Evolutionary conservation across 805 yeast species (phyloP), one percentile per base, ranked within the genome.

Genomic region (Pichia rugopelliculosa): DNA sequence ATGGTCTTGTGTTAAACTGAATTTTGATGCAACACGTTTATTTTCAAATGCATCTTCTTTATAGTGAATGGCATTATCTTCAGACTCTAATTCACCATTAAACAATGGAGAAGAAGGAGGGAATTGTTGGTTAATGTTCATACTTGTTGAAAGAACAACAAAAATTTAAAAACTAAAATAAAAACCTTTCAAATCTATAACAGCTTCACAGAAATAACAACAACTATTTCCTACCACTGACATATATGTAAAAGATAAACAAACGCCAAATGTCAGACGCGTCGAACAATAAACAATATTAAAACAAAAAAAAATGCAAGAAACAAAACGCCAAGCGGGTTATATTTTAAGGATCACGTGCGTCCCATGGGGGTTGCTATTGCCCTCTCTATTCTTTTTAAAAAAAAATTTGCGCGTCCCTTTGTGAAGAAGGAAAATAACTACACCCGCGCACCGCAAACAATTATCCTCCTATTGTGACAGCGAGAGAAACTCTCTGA

Each of bases 31-130:
- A 30, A n/a, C 18, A n/a, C 10, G 10, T 30, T 30, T 30, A 3
- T 30, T 15, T 15, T 15, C 36, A 23, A 38, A 38, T 3, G 20
- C 24, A 25, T 42, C 37, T 17, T 30, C 18, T 10, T 30, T 30
- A n/a, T 30, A 30, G n/a, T 30, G 21, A 36, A 18, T 15, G 8
- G 34, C 26, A 27, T 33, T 34, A 9, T 42, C 21, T 23, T 39
- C 39, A 9, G 21, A 27, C 12, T 41, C 43, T 11, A 25, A 24
- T 11, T 51, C 52, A 23, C 34, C 37, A 15, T 50, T 46, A 8
- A 63, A 39, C 5, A 62, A 49, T 12, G 70, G 69, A 12, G 70
- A 66, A 10, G 70, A 65, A 17, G 70, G 70, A 34, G 67, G 67
- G 50, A 62, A 62, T 47, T 59, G 64, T 10, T 45, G 48, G 34